These are phyloP conservation scores for Metschnikowia cubensis DNA, from an alignment of 805 yeast genomes.

Conservation along the genomic window DNA sequence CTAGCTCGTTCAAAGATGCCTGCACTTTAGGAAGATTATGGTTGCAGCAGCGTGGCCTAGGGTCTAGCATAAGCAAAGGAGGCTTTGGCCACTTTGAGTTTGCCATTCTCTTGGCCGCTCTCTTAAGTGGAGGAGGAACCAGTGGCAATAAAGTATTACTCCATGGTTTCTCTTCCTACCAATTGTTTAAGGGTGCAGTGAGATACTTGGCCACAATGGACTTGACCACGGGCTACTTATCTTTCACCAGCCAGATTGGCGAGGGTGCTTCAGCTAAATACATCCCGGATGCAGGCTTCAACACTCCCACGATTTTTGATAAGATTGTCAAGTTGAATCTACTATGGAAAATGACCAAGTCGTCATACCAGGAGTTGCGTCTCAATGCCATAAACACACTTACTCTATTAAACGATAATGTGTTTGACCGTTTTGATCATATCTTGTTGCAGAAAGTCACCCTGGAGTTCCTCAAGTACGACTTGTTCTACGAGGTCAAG, in stretches of 20 bases:
- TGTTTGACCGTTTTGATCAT: conserved; percentile 76
- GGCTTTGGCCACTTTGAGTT: conserved; percentile 96
- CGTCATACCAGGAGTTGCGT: conserved; percentile 59
- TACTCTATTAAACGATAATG: conserved; percentile 67
- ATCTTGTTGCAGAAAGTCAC: conserved; percentile 64
- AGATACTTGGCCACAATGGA: conserved; percentile 80
- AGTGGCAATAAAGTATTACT: conserved; percentile 72
- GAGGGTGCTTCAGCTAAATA: conserved; percentile 42
- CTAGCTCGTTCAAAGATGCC: conserved; percentile 85
- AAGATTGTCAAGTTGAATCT: conserved; percentile 73
- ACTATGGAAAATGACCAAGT: conserved; percentile 72
- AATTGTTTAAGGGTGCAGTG: conserved; percentile 84
- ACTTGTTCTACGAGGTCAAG: conserved; percentile 54
- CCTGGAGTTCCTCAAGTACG: conserved; percentile 58
- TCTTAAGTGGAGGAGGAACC: conserved; percentile 78
- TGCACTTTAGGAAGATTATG: conserved; percentile 82
- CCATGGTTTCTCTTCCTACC: conserved; percentile 90
- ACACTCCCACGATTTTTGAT: conserved; percentile 73
- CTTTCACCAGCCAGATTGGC: conserved; percentile 57
- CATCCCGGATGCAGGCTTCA: conserved; percentile 53
- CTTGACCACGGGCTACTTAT: conserved; percentile 58
- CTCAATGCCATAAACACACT: conserved; percentile 68
- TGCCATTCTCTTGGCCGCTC: conserved; percentile 71
- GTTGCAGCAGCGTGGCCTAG: conserved; percentile 83
- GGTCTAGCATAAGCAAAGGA: conserved; percentile 56